A percentile compares a stretch with the other conserved stretches of the same genome.
Conservation (phyloP, 2,329 filamentous ascomycete genomes). For the Pyrenochaeta sp. region DNA sequence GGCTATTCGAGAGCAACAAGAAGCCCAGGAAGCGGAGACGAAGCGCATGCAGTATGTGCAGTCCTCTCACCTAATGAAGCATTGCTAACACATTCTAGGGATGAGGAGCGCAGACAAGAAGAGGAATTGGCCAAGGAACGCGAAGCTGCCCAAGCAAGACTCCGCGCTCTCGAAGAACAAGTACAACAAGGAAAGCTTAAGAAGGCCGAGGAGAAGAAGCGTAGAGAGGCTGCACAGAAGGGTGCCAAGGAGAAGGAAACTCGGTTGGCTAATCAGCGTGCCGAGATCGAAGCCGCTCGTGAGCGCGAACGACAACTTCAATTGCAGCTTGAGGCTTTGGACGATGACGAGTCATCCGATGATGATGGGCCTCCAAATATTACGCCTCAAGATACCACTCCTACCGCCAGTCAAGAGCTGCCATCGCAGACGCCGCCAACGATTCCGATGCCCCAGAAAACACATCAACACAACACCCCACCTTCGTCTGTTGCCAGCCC, state of each 20-base stretch:
- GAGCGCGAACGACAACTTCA: conserved; percentile 91
- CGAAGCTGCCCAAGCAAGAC: conserved; percentile 79
- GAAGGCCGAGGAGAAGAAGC: conserved; percentile 95
- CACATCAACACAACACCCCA: conserved; percentile 49
- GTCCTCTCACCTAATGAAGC: background rate
- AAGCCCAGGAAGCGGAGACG: conserved; percentile 76
- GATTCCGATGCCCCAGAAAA: conserved; percentile 50
- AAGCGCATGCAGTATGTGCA: conserved; percentile 81
- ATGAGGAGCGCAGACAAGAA: conserved; percentile 76
- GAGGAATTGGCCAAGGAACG: conserved; percentile 81
- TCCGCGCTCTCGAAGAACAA: conserved; percentile 91
- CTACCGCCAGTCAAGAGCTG: conserved; percentile 64
- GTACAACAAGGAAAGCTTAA: conserved; percentile 91
- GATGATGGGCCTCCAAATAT: conserved; percentile 79
- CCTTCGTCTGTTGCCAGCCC: conserved; percentile 56
- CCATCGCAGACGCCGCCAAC: conserved; percentile 56
- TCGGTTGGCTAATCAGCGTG: conserved; percentile 81
- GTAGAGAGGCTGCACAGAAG: conserved; percentile 84
- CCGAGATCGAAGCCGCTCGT: conserved; percentile 89
- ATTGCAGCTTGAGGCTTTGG: conserved; percentile 80
- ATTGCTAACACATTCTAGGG: conserved; percentile 60
- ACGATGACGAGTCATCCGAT: conserved; percentile 72
- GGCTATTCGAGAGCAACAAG: conserved; percentile 72
- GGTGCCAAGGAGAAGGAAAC: conserved; percentile 89
- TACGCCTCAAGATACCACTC: conserved; percentile 67